Evolutionary conservation across 23 red algal species (phyloP), one percentile per base, ranked within the genome.

Genomic region (Agarophyton chilense): DNA sequence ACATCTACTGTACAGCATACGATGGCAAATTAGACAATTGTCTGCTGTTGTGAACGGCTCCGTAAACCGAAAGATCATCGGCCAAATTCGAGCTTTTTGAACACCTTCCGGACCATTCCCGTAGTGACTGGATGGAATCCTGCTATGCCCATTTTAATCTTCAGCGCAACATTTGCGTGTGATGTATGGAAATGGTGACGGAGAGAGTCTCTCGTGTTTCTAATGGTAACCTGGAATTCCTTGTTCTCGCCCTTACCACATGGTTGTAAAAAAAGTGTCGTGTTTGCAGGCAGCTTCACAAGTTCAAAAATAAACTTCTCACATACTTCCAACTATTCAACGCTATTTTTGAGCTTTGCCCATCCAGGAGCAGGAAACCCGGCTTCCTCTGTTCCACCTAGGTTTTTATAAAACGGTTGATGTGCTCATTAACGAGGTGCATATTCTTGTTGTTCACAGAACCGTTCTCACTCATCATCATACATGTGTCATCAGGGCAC

Each of bases 261-360:
- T 2, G 74, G 74, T 33, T 78, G 44, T 26, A 78, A 46, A 50
- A 78, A 56, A 55, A 55, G 47, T 8, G 74, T 78, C 4, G 74
- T 78, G 74, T 78, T 78, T 78, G 74, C 4, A 2, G 47, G 74
- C 6, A 78, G 74, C 25, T 57, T 78, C 9, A 78, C 18, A 1
- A 78, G 45, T 7, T 10, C 10, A 4, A 78, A 55, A 16, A 31
- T 55, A 6, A 7, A 2, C 1, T 14, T 32, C 39, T 50, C 74
- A 12, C 17, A 55, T 4, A 36, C 11, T 54, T 78, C 74, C 2
- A 78, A 26, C 74, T 46, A 78, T 1, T 55, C 3, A 1, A 78
- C 7, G 17, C 74, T 57, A 4, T 78, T 7, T 5, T n/a, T n/a
- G 51, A 54, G n/a, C 4, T 54, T 21, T 54, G 13, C 17, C 13